phyloP scores from a whole-genome alignment of 2,329 filamentous ascomycete genomes.

The Alternaria solani region DNA sequence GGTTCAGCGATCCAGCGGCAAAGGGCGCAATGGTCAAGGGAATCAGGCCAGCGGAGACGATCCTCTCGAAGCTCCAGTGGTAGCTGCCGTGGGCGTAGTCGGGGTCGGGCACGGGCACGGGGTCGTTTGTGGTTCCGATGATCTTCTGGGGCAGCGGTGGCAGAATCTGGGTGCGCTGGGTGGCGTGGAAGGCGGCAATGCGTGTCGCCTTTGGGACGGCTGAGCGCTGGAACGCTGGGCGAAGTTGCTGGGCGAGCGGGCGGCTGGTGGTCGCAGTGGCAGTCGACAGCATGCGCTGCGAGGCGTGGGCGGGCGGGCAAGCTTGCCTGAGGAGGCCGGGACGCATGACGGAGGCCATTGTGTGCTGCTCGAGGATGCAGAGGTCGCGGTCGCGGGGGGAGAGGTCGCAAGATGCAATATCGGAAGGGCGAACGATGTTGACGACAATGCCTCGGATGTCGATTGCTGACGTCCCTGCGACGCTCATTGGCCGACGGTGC shows the following conservation, averaged over 20 bases:
- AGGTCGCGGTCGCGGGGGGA: constrained; percentile 1
- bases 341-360: constrained; percentile 64
- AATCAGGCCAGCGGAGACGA: constrained; percentile 80
- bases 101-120: constrained; percentile 75
- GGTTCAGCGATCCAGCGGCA: constrained; percentile 89
- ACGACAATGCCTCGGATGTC: constrained; percentile 32
- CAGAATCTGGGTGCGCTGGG: constrained; percentile 76
- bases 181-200: constrained; percentile 86
- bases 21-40: constrained; percentile 92
- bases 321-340: constrained; percentile 60
- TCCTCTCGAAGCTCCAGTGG: constrained; percentile 94
- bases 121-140: constrained; percentile 84
- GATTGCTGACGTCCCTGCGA: constrained; percentile 26
- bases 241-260: constrained; percentile 47
- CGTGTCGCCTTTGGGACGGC: constrained; percentile 54
- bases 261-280: constrained; percentile 48
- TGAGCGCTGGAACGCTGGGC: constrained; percentile 53
- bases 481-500: constrained; percentile 30
- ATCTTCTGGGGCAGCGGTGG: constrained; percentile 88
- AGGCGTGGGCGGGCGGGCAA: constrained; percentile 49
- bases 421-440: constrained; percentile 18
- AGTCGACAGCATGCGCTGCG: constrained; percentile 57
- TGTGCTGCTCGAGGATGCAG: constrained; percentile 23
- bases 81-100: constrained; percentile 89
- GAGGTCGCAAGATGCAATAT: constrained; percentile 16